Evolutionary conservation across 768 basidiomycete genomes (phyloP).

Genomic region (Rhodotorula toruloides): DNA sequence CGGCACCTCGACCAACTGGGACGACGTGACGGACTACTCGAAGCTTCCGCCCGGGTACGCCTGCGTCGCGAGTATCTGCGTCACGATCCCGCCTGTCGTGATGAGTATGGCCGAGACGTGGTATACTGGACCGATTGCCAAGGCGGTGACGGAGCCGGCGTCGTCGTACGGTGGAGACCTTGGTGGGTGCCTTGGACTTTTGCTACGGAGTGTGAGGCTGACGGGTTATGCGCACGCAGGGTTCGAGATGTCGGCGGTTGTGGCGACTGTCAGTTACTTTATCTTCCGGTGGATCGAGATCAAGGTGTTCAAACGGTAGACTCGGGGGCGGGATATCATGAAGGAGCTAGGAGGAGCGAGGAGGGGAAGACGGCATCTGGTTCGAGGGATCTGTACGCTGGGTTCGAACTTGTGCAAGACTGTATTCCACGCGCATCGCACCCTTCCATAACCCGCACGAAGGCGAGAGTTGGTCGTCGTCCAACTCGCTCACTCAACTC

Average conservation of each 20-base stretch:
- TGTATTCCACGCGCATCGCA: background rate
- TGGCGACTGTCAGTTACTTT: constrained; percentile 26
- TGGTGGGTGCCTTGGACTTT: constrained; percentile 1
- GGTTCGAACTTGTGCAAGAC: too few species aligned
- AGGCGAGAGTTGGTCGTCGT: too few species aligned
- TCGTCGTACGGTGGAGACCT: constrained; percentile 23
- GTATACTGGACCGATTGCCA: constrained; percentile 30
- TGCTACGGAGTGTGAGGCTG: background rate
- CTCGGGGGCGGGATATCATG: background rate
- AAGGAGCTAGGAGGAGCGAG: background rate
- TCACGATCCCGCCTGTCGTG: constrained; percentile 1
- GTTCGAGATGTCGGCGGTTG: constrained; percentile 38
- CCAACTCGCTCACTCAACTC: background rate
- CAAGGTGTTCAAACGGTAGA: constrained; percentile 25
- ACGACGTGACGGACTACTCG: constrained; percentile 30
- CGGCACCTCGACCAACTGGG: constrained; percentile 30
- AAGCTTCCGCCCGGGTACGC: constrained; percentile 33
- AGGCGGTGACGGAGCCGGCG: constrained; percentile 9
- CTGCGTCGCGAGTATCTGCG: constrained; percentile 14
- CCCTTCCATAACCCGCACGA: background rate
- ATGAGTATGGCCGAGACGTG: constrained; percentile 21
- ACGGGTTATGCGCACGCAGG: constrained; percentile 25
- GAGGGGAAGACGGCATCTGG: background rate
- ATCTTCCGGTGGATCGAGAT: constrained; percentile 36
- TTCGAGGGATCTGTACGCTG: background rate